Evolutionary conservation across 1,284 basidiomycete species (phyloP).

Genomic region (Ceratobasidium sp.): DNA sequence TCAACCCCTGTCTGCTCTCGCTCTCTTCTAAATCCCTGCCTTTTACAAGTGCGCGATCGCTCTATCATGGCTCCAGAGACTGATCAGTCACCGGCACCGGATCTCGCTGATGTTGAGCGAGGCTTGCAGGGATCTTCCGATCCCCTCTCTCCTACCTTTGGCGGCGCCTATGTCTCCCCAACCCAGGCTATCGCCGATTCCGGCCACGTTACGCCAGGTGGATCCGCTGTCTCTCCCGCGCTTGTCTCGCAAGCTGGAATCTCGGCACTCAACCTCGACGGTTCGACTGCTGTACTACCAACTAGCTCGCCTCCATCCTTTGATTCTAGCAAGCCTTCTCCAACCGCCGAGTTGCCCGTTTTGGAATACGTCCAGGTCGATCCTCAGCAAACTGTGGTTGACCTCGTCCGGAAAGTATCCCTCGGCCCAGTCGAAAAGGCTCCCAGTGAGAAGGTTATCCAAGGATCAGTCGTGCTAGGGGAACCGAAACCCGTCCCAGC

Average conservation of each 20-base stretch:
- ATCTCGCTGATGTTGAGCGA: constrained; percentile 32
- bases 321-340: constrained; percentile 30
- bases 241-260: constrained; percentile 35
- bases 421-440: constrained; percentile 26
- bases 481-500: constrained; percentile 20
- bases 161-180: constrained; percentile 11
- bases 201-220: not conserved
- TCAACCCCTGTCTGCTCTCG: constrained; percentile 19
- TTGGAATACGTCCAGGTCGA: constrained; percentile 5
- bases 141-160: constrained; percentile 39
- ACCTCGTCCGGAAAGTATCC: constrained; percentile 16
- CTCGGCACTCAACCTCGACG: constrained; percentile 31
- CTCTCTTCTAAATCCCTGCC: constrained; percentile 6
- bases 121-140: constrained; percentile 39
- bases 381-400: not conserved
- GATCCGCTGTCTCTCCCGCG: not conserved
- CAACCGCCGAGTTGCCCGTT: constrained; percentile 14
- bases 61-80: constrained; percentile 24
- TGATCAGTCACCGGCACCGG: constrained; percentile 5
- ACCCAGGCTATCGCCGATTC: not conserved
- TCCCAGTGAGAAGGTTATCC: constrained; percentile 35
- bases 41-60: constrained; percentile 18
- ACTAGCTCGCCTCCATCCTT: constrained; percentile 28
- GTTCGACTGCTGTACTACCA: not conserved
- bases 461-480: constrained; percentile 20